These are phyloP conservation scores for Diaporthe capsici DNA, from an alignment of 2,329 filamentous ascomycete species.

Conservation along the genomic window DNA sequence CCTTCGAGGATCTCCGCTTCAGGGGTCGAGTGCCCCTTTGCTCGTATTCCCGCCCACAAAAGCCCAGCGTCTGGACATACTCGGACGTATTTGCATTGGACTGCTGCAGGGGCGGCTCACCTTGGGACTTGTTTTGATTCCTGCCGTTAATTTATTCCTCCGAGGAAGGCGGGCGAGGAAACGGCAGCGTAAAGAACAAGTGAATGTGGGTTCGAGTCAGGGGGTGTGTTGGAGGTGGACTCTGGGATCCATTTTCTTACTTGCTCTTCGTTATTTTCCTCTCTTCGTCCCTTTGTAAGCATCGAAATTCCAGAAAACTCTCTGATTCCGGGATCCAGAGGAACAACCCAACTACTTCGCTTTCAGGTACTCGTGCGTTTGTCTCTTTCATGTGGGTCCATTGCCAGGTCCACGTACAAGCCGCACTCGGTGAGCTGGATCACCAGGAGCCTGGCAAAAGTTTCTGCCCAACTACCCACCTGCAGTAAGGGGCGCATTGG, in stretches of 20 bases:
- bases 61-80: not conserved
- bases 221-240: not conserved
- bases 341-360: not conserved
- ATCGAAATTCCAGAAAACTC: not conserved
- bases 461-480: slow-evolving; percentile 20
- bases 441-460: not conserved
- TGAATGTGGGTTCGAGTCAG: slow-evolving; percentile 16
- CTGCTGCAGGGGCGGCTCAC: not conserved
- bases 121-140: not conserved
- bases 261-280: not conserved
- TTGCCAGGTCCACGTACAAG: not conserved
- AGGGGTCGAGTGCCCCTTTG: slow-evolving; percentile 6
- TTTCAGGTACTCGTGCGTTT: not conserved
- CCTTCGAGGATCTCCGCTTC: not conserved
- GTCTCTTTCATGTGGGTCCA: not conserved
- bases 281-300: not conserved
- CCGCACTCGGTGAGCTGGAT: not conserved
- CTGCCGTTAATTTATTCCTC: not conserved
- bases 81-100: slow-evolving; percentile 1
- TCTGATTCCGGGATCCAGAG: not conserved
- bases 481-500: slow-evolving; percentile 7
- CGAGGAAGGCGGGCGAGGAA: not conserved
- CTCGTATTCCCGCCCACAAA: not conserved
- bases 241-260: slow-evolving; percentile 13
- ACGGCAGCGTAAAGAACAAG: not conserved